Conservation (phyloP, 257 asterid genomes). For the Fraxinus anomala region DNA sequence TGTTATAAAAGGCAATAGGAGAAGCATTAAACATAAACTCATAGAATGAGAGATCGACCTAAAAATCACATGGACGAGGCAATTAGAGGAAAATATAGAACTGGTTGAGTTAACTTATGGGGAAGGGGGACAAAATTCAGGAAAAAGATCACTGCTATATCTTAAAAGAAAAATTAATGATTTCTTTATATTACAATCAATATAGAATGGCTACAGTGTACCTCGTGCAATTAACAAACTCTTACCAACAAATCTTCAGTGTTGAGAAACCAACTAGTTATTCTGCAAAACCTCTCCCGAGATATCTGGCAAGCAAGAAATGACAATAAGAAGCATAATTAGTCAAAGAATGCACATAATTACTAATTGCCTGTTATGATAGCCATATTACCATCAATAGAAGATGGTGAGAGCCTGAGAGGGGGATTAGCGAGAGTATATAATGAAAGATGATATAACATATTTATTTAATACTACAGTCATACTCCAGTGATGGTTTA, state of each 20-base stretch:
- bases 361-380: not conserved
- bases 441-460: not conserved
- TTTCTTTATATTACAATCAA: not conserved
- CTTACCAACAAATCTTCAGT: not conserved
- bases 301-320: not conserved
- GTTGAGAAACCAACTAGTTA: not conserved
- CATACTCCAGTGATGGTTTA: not conserved
- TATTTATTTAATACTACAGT: no score
- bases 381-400: not conserved
- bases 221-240: not conserved
- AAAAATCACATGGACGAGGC: not conserved
- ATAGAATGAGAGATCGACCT: not conserved
- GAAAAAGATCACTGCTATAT: not conserved
- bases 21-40: not conserved
- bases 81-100: not conserved
- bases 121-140: not conserved
- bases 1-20: not conserved
- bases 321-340: not conserved
- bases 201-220: not conserved
- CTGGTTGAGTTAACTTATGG: not conserved
- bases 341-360: not conserved
- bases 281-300: not conserved
- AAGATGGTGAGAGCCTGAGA: not conserved
- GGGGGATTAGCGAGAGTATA: not conserved
- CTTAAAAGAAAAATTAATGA: no score